phyloP scores from a whole-genome alignment of 192 early-diverging fungal species.

The Coemansia sp. region DNA sequence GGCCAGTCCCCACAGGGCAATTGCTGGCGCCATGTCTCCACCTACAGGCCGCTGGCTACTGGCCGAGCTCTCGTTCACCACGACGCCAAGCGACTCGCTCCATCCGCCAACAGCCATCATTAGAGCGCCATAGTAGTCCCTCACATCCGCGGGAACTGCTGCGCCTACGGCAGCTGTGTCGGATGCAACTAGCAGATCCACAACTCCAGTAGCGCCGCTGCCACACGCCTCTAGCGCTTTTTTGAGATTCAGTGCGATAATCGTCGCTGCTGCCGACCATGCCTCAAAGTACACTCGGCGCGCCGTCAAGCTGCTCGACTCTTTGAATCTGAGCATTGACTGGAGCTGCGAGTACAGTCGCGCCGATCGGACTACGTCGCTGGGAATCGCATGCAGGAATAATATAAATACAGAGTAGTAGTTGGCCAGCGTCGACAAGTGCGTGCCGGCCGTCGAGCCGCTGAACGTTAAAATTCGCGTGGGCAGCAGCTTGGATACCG shows the following conservation, averaged over 20 bases:
- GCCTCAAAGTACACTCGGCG: slow-evolving; percentile 57
- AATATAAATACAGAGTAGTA: slow-evolving; percentile 55
- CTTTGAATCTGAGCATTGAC: slow-evolving; percentile 45
- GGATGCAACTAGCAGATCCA: slow-evolving; percentile 3
- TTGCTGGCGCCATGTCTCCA: not conserved
- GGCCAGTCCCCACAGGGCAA: slow-evolving; percentile 28
- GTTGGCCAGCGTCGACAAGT: slow-evolving; percentile 49
- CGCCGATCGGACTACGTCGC: slow-evolving; percentile 35
- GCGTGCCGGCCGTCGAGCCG: slow-evolving; percentile 4
- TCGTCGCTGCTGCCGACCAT: slow-evolving; percentile 43
- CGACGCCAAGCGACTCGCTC: slow-evolving; percentile 27
- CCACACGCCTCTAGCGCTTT: slow-evolving; percentile 11
- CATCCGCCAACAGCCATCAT: slow-evolving; percentile 27
- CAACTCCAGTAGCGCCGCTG: not conserved
- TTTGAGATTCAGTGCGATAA: slow-evolving; percentile 23
- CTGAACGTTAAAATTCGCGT: slow-evolving; percentile 51
- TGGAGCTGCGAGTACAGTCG: slow-evolving; percentile 50
- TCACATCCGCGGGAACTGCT: not conserved
- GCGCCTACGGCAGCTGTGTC: too few species aligned
- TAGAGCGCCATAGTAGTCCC: slow-evolving; percentile 34
- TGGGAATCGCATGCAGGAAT: slow-evolving; percentile 54
- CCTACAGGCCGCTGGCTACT: not conserved
- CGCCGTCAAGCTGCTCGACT: slow-evolving; percentile 35
- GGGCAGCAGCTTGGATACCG: slow-evolving; percentile 53
- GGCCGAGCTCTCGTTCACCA: slow-evolving; percentile 16